phyloP scores from a whole-genome alignment of 306 rosid species.

The Vicia sativa region DNA sequence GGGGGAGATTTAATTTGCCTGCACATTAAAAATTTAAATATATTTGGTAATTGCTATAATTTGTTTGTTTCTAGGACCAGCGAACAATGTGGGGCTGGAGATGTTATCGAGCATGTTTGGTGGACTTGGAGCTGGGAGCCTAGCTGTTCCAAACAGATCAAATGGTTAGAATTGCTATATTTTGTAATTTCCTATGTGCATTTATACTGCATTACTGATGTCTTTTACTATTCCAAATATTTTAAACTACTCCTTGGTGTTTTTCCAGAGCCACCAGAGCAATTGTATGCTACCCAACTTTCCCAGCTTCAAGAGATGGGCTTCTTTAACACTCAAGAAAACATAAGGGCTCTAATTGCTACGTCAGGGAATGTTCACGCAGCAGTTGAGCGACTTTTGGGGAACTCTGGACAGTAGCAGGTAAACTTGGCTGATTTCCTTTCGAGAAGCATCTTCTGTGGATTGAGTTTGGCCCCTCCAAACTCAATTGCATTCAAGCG shows the following conservation, averaged over 20 bases:
- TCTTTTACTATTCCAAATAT: constrained; percentile 18
- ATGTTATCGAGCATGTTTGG: constrained; percentile 86
- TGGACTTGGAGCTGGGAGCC: constrained; percentile 85
- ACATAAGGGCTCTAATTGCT: constrained; percentile 79
- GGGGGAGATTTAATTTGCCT: constrained; percentile 22
- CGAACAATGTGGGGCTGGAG: constrained; percentile 66
- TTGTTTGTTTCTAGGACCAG: constrained; percentile 45
- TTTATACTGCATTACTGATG: constrained; percentile 24
- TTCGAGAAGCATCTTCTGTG: constrained; percentile 29
- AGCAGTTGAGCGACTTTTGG: constrained; percentile 83
- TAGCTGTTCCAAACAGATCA: constrained; percentile 70
- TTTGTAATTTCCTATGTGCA: constrained; percentile 22
- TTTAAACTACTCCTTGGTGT: neutral
- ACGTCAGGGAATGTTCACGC: constrained; percentile 87
- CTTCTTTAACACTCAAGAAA: constrained; percentile 86
- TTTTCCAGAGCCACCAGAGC: constrained; percentile 79
- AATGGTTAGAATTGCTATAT: constrained; percentile 57
- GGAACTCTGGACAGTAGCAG: constrained; percentile 69
- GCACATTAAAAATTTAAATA: constrained; percentile 1
- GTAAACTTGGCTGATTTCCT: constrained; percentile 40
- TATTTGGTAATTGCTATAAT: constrained; percentile 22
- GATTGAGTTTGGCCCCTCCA: constrained; percentile 43
- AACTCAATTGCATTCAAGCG: constrained; percentile 42
- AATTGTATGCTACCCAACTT: constrained; percentile 80
- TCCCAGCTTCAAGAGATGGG: constrained; percentile 97